Evolutionary conservation across 108 stramenopile species (phyloP).

Genomic region (Skeletonema menzelii): DNA sequence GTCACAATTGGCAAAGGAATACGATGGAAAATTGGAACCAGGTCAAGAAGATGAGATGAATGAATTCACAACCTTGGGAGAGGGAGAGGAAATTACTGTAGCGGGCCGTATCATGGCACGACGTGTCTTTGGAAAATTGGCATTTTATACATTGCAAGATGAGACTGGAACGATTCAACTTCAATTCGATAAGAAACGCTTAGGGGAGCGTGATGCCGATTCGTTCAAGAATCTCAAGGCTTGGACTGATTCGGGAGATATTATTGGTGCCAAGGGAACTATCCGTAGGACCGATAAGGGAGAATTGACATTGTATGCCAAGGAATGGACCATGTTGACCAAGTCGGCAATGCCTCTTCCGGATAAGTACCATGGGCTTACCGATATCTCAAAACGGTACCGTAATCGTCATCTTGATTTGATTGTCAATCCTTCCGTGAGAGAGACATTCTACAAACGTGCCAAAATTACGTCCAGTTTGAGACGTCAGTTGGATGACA

Average conservation of each 20-base stretch:
- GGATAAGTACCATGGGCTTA: conserved; percentile 95
- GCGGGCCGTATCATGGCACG: conserved; percentile 95
- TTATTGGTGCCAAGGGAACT: conserved; percentile 91
- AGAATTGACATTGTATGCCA: conserved; percentile 93
- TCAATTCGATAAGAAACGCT: conserved; percentile 92
- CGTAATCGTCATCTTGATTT: conserved; percentile 94
- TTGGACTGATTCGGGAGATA: conserved; percentile 95
- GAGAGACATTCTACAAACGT: conserved; percentile 91
- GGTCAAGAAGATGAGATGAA: conserved; percentile 73
- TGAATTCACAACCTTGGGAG: conserved; percentile 30
- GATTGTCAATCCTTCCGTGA: conserved; percentile 92
- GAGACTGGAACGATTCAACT: conserved; percentile 91
- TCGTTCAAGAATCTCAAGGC: conserved; percentile 88
- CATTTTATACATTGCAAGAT: conserved; percentile 94
- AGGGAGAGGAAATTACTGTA: conserved; percentile 71
- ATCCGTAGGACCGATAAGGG: conserved; percentile 96
- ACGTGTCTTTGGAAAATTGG: conserved; percentile 95
- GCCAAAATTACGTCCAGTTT: conserved; percentile 89
- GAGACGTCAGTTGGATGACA: conserved; percentile 86
- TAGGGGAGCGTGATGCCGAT: conserved; percentile 56
- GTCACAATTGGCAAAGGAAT: conserved; percentile 52
- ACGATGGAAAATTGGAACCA: conserved; percentile 66
- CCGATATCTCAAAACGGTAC: conserved; percentile 94
- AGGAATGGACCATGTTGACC: conserved; percentile 95
- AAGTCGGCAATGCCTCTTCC: conserved; percentile 94